Base-by-base conservation (phyloP, 495 filamentous ascomycete species). In the Penicillium bovifimosum region DNA sequence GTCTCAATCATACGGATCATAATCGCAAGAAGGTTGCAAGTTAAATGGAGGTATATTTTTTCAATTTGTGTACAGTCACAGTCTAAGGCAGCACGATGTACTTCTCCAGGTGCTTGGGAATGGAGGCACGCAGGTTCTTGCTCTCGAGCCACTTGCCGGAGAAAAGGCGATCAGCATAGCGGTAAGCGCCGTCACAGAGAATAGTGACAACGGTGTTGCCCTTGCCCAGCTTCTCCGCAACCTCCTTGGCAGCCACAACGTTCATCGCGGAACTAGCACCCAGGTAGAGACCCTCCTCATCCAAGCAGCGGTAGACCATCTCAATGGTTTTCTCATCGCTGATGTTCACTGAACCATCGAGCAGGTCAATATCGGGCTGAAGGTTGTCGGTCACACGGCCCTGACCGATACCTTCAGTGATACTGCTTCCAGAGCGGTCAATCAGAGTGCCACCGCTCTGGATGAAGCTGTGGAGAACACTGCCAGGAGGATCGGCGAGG, bases 321-420 rank as follows among this genome's bases (percentile, higher is more conserved):
- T 88, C 90, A 63, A 98, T 91, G 56, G 81, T 90, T 80, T 93
- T 93, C 75, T 91, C 91, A 63, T 98, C 93, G 52, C 79, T 79
- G 59, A 98, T 88, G 61, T 86, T 76, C 59, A 98, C 59, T 38
- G 90, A 86, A n/a, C 86, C 90, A 67, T 96, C 92, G 28, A 98
- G 58, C 24, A 95, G 75, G 39, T 80, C 86, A 48, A 98, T 76
- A 63, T 98, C 95, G 14, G 83, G 88, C 70, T 82, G 72, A 45
- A 98, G 73, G 69, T 98, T 98, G 55, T 95, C 90, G 34, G 93
- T 98, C 13, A 98, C 78, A n/a, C 93, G 86, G 7, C 93, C 93
- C 74, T 98, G 93, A 3, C 93, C 93, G 62, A 98, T 98, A 1
- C 93, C 93, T 73, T 98, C 93, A 2, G 93, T 98, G 69, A 98